phyloP scores from a whole-genome alignment of 2,329 filamentous ascomycete species.

The Podosphaera fusca region DNA sequence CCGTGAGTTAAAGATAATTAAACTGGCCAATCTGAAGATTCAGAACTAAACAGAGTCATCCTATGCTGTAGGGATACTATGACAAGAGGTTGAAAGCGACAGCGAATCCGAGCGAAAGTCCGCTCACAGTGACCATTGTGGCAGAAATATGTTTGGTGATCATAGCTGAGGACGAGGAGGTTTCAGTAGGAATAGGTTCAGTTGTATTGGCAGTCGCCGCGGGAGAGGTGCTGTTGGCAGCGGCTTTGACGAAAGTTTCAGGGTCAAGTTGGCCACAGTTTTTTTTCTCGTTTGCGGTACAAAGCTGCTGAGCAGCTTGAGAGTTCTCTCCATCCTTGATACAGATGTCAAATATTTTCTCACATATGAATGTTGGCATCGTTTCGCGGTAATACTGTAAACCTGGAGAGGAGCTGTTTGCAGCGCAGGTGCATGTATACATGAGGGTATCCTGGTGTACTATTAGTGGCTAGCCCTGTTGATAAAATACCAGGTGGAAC shows the following conservation, averaged over 20 bases:
- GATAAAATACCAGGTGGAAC: constrained; percentile 10
- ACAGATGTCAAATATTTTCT: constrained; percentile 26
- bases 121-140: too few relatives aligned
- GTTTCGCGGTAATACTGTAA: constrained; percentile 31
- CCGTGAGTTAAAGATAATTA: too few relatives aligned
- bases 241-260: constrained; percentile 12
- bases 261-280: constrained; percentile 25
- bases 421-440: constrained; percentile 31
- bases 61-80: too few relatives aligned
- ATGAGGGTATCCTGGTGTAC: constrained; percentile 22
- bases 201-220: constrained; percentile 13
- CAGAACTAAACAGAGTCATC: too few relatives aligned
- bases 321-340: constrained; percentile 23
- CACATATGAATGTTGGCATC: constrained; percentile 36
- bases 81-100: too few relatives aligned
- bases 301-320: constrained; percentile 22
- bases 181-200: constrained; percentile 12
- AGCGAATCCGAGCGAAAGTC: too few relatives aligned
- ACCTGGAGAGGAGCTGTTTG: constrained; percentile 29
- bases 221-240: constrained; percentile 19
- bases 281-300: constrained; percentile 19
- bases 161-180: constrained; percentile 10
- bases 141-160: constrained; percentile 6
- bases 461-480: constrained; percentile 2
- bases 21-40: too few relatives aligned